Conservation (phyloP, 495 filamentous ascomycete species). For the Mycothermus thermophilus region DNA sequence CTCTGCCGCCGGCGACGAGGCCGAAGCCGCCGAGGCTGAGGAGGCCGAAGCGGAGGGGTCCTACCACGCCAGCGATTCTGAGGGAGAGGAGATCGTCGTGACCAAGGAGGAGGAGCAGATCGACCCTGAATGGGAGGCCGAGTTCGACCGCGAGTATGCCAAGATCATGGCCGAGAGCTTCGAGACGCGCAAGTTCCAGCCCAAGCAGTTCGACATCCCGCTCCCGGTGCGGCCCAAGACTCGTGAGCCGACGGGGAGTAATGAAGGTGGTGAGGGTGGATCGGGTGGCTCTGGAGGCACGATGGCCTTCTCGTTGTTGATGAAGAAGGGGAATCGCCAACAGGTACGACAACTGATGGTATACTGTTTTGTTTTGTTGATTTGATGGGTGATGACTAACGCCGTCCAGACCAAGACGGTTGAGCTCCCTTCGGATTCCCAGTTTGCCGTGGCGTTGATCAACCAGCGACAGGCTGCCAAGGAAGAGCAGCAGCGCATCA, state of each 20-base stretch:
- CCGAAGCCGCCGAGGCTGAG: conserved; percentile 37
- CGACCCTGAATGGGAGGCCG: conserved; percentile 87
- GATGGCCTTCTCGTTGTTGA: conserved; percentile 93
- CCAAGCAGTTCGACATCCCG: conserved; percentile 91
- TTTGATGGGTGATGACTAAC: conserved; percentile 1
- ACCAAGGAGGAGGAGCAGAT: conserved; percentile 78
- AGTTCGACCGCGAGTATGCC: conserved; percentile 95
- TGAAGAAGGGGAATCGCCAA: conserved; percentile 89
- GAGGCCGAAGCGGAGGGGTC: conserved; percentile 30
- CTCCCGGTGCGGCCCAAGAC: conserved; percentile 70
- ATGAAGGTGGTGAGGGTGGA: conserved; percentile 29
- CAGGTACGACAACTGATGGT: too few species aligned
- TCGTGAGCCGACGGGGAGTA: conserved; percentile 34
- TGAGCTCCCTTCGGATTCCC: conserved; percentile 87
- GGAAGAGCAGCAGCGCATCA: conserved; percentile 95
- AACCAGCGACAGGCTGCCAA: conserved; percentile 86
- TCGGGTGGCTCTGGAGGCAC: conserved; percentile 24
- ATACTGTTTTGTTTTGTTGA: too few species aligned
- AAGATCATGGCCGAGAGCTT: conserved; percentile 98
- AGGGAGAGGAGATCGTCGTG: conserved; percentile 82
- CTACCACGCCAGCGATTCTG: conserved; percentile 42
- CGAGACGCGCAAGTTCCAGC: conserved; percentile 86
- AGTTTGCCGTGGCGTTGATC: conserved; percentile 89
- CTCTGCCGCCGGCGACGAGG: conserved; percentile 34
- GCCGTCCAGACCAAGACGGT: conserved; percentile 68